phyloP scores from a whole-genome alignment of 306 rosid species.

The Corylus americana region DNA sequence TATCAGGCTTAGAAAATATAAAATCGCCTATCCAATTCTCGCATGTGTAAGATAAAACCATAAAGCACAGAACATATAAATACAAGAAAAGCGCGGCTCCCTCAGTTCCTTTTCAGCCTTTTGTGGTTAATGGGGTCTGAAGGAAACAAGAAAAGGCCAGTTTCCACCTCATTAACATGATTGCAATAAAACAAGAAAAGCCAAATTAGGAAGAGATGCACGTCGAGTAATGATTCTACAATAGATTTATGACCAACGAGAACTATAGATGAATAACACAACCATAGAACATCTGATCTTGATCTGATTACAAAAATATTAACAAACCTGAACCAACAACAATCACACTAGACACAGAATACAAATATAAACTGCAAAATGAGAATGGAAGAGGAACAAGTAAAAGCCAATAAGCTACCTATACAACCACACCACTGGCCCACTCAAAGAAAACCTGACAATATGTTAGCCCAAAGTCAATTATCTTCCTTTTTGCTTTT shows the following conservation, averaged over 20 bases:
- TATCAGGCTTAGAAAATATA: too few relatives aligned
- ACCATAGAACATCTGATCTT: conserved; percentile 56
- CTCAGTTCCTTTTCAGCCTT: too few relatives aligned
- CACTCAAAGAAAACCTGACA: conserved; percentile 65
- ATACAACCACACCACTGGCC: conserved; percentile 76
- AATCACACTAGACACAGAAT: conserved; percentile 81
- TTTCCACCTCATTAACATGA: background rate
- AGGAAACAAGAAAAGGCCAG: background rate
- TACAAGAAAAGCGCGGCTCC: too few relatives aligned
- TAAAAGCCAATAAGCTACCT: conserved; percentile 62
- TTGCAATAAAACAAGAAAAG: background rate
- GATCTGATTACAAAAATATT: conserved; percentile 72
- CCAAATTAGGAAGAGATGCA: background rate
- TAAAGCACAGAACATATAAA: too few relatives aligned
- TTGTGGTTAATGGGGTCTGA: too few relatives aligned
- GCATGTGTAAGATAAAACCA: too few relatives aligned
- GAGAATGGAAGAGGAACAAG: background rate
- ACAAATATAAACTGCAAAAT: conserved; percentile 67
- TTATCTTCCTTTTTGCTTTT: conserved; percentile 48
- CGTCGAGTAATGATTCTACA: conserved; percentile 21
- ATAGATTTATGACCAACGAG: conserved; percentile 34
- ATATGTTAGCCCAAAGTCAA: conserved; percentile 83
- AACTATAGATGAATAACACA: conserved; percentile 54
- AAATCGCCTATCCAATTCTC: too few relatives aligned
- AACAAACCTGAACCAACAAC: conserved; percentile 77